phyloP scores from a whole-genome alignment of 768 basidiomycete species.

The Boletus barrowsii region DNA sequence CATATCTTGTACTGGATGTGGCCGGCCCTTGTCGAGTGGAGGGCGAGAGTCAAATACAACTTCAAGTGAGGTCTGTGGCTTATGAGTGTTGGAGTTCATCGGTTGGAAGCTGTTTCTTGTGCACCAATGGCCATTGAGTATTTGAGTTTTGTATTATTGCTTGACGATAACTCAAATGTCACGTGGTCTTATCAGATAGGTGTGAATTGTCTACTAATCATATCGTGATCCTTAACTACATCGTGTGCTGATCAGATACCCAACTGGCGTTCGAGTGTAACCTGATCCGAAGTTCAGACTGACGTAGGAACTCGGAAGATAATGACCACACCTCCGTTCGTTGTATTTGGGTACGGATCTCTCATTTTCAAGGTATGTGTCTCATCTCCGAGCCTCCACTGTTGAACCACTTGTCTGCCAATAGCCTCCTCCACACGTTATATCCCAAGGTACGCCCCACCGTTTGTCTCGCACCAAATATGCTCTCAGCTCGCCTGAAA shows the following conservation, averaged over 20 bases:
- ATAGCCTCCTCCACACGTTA: slow-evolving; percentile 81
- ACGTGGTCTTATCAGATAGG: neutral
- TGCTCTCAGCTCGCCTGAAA: neutral
- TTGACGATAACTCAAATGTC: neutral
- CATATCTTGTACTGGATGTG: slow-evolving; percentile 65
- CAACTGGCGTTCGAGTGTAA: neutral
- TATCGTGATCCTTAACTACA: neutral
- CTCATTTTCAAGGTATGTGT: slow-evolving; percentile 76
- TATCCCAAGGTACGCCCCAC: slow-evolving; percentile 50
- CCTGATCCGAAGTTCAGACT: too few species aligned
- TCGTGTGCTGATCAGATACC: neutral
- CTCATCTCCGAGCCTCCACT: neutral
- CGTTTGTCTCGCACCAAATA: neutral
- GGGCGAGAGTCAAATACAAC: slow-evolving; percentile 63
- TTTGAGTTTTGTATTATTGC: neutral
- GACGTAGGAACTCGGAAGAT: neutral
- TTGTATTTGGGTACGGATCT: slow-evolving; percentile 92
- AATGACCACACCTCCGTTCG: slow-evolving; percentile 42
- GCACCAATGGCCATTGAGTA: neutral
- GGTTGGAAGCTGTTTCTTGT: neutral
- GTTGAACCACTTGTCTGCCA: neutral
- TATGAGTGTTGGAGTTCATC: neutral
- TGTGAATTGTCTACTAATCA: neutral
- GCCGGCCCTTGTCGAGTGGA: slow-evolving; percentile 55
- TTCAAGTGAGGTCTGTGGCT: slow-evolving; percentile 31